phyloP scores from a whole-genome alignment of 2,329 filamentous ascomycete species.

The Chaetoscypha palmicola region DNA sequence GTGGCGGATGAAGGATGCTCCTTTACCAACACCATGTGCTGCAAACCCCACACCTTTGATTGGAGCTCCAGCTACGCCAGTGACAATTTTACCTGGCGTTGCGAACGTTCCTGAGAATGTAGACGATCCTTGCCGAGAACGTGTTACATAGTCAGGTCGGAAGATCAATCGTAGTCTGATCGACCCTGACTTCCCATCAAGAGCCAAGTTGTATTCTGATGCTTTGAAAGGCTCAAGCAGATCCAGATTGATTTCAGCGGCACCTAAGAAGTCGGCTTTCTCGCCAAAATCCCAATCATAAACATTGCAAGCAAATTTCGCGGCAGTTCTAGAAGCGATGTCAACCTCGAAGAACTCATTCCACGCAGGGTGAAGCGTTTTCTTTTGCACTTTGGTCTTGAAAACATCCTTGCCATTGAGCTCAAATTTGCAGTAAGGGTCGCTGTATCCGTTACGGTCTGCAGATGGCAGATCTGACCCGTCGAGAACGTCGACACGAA shows the following conservation, averaged over 20 bases:
- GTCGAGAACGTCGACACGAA: constrained; percentile 89
- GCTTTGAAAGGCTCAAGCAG: constrained; percentile 78
- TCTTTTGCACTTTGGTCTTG: constrained; percentile 96
- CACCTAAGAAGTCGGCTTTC: constrained; percentile 85
- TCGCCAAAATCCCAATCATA: constrained; percentile 97
- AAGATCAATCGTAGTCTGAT: constrained; percentile 82
- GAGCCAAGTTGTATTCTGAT: constrained; percentile 63
- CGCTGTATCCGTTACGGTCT: constrained; percentile 92
- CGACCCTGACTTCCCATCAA: constrained; percentile 85
- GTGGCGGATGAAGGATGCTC: constrained; percentile 82
- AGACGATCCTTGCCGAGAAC: constrained; percentile 80
- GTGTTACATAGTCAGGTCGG: constrained; percentile 84
- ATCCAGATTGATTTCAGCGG: constrained; percentile 66
- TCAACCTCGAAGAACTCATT: constrained; percentile 90
- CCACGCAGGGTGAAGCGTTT: constrained; percentile 90
- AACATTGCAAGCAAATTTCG: constrained; percentile 75
- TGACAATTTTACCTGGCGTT: constrained; percentile 79
- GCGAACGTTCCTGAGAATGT: constrained; percentile 91
- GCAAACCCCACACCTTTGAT: constrained; percentile 83
- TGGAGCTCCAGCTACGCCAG: constrained; percentile 73
- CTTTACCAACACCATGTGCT: constrained; percentile 64
- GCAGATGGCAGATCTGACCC: constrained; percentile 83
- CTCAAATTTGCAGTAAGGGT: constrained; percentile 93
- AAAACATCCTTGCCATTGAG: constrained; percentile 83
- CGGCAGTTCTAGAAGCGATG: constrained; percentile 75